Evolutionary conservation across 805 yeast species (phyloP).

Genomic region (Saccharomyces paradoxus): DNA sequence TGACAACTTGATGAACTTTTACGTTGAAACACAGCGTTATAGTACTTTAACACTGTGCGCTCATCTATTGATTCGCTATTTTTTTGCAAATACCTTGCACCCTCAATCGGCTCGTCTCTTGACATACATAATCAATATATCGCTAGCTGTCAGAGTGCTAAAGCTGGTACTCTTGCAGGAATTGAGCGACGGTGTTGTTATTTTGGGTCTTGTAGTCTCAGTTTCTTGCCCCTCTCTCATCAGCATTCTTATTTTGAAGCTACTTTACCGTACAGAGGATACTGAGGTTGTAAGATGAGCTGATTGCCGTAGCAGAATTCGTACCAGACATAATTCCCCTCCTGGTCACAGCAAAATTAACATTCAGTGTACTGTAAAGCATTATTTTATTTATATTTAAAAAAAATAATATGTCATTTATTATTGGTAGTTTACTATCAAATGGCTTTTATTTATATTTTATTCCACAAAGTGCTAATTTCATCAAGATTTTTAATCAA

Average conservation of each 20-base stretch:
- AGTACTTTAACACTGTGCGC: conserved; percentile 13
- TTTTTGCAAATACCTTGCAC: conserved; percentile 50
- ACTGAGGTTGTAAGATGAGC: conserved; percentile 43
- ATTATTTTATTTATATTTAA: too few species aligned
- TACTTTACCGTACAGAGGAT: conserved; percentile 40
- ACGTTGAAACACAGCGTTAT: conserved; percentile 8
- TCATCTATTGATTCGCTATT: conserved; percentile 31
- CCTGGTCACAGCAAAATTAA: conserved; percentile 15
- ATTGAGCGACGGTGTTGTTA: conserved; percentile 32
- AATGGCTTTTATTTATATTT: too few species aligned
- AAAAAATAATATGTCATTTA: too few species aligned
- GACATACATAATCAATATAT: conserved; percentile 35
- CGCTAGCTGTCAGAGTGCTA: conserved; percentile 35
- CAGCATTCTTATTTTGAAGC: conserved; percentile 47
- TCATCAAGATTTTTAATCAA: conserved; percentile 4
- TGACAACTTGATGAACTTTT: conserved; percentile 30
- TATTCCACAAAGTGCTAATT: too few species aligned
- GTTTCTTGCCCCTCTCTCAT: conserved; percentile 42
- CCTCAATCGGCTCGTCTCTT: conserved; percentile 39
- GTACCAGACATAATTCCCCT: conserved; percentile 26
- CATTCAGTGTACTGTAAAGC: too few species aligned
- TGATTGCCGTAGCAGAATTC: conserved; percentile 12
- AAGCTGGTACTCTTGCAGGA: conserved; percentile 30
- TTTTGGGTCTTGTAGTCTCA: conserved; percentile 38
- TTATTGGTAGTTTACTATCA: too few species aligned